phyloP scores from a whole-genome alignment of 1,284 basidiomycete genomes.

The Cryptococcus neoformans region DNA sequence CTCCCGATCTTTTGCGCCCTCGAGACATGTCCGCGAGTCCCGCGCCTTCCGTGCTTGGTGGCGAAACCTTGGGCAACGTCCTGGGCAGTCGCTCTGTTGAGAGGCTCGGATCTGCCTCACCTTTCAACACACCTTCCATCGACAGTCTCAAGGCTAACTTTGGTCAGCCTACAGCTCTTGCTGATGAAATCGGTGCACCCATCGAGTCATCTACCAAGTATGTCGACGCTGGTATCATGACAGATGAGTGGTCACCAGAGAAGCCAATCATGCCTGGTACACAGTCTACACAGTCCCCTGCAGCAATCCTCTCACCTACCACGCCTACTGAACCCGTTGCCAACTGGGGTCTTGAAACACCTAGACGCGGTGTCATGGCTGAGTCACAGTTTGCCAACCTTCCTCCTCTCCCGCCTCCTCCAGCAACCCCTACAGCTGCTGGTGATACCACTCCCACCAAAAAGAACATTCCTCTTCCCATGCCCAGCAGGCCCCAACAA shows the following conservation, averaged over 20 bases:
- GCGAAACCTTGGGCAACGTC: conserved; percentile 21
- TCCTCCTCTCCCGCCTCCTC: conserved; percentile 8
- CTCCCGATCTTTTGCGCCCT: conserved; percentile 41
- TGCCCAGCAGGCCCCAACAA: conserved; percentile 19
- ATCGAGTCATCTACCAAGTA: conserved; percentile 16
- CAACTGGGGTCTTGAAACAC: conserved; percentile 20
- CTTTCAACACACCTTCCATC: conserved; percentile 3
- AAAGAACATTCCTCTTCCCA: conserved; percentile 27
- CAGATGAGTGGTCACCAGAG: conserved; percentile 33
- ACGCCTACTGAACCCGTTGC: conserved; percentile 8
- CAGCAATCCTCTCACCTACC: conserved; percentile 1
- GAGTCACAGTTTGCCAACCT: conserved; percentile 8
- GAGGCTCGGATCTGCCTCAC: conserved; percentile 6
- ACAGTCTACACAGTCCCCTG: conserved; percentile 6
- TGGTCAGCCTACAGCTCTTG: conserved; percentile 26
- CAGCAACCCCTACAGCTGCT: background rate
- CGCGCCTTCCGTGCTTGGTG: conserved; percentile 10
- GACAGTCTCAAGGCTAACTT: conserved; percentile 17
- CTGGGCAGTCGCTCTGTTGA: conserved; percentile 13
- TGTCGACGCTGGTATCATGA: conserved; percentile 34
- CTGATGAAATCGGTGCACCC: conserved; percentile 36
- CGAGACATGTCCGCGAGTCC: conserved; percentile 17
- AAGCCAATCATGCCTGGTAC: conserved; percentile 3
- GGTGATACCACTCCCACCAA: conserved; percentile 40
- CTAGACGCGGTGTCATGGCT: conserved; percentile 16